phyloP scores from a whole-genome alignment of 2,329 filamentous ascomycete species.

The Pseudogymnoascus sp. region DNA sequence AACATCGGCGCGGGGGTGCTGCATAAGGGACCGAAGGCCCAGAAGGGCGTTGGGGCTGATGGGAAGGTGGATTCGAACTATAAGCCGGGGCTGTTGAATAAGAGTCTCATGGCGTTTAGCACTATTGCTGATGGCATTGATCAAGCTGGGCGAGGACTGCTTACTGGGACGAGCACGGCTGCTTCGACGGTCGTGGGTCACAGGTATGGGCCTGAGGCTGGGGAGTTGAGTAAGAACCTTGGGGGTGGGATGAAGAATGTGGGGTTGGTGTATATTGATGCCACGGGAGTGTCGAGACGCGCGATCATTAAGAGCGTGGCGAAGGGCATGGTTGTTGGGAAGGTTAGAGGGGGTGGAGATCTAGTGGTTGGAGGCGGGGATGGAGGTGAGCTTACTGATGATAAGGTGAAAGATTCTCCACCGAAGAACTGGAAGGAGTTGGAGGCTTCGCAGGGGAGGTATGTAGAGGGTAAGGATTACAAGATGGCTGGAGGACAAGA shows the following conservation, averaged over 20 bases:
- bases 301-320: conserved; percentile 92
- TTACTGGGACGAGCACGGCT: conserved; percentile 67
- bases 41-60: conserved; percentile 59
- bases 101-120: conserved; percentile 91
- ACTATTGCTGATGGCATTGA: conserved; percentile 92
- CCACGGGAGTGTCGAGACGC: conserved; percentile 79
- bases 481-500: conserved; percentile 21
- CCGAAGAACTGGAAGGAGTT: conserved; percentile 21
- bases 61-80: conserved; percentile 55
- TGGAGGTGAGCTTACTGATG: conserved; percentile 19
- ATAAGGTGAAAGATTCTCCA: not conserved
- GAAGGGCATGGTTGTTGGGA: conserved; percentile 89
- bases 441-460: conserved; percentile 19
- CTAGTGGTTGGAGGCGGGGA: conserved; percentile 60
- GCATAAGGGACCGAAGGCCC: conserved; percentile 49
- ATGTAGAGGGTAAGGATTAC: conserved; percentile 16
- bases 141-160: conserved; percentile 69
- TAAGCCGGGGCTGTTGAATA: conserved; percentile 90
- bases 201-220: conserved; percentile 79
- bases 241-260: conserved; percentile 92
- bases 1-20: conserved; percentile 74
- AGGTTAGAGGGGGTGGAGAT: conserved; percentile 64
- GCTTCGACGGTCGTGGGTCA: conserved; percentile 83
- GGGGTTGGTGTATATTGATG: conserved; percentile 93
- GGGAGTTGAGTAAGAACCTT: conserved; percentile 64